Percentiles rank a stretch among this genome's conserved stretches.
Evolutionary conservation across 441 rosid genomes (phyloP).

Genomic region (Euphorbia schlechtendalii): DNA sequence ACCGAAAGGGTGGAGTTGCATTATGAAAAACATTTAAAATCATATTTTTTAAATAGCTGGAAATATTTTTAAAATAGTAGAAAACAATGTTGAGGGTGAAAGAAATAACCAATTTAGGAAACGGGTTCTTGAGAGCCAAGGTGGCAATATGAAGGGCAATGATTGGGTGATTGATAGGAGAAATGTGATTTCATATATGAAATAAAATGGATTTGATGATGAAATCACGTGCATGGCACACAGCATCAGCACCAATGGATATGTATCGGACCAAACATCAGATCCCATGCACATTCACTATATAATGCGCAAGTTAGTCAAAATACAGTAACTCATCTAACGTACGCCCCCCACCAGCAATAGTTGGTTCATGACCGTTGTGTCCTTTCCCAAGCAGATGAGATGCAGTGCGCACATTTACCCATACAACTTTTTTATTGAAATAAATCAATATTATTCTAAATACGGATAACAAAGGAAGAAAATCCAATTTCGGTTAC

Average conservation of each 20-base stretch:
- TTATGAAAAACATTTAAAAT: too few species aligned
- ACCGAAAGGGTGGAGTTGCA: too few species aligned
- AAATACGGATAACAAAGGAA: too few species aligned
- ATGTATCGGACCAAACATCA: constrained; percentile 22
- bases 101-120: not conserved
- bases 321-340: not conserved
- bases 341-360: constrained; percentile 10
- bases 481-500: not conserved
- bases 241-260: constrained; percentile 19
- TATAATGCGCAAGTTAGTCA: not conserved
- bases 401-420: constrained; percentile 18
- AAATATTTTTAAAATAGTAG: too few species aligned
- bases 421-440: too few species aligned
- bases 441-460: too few species aligned
- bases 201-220: not conserved
- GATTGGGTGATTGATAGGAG: constrained; percentile 11
- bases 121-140: not conserved
- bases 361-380: constrained; percentile 14
- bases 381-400: constrained; percentile 21
- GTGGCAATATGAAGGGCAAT: constrained; percentile 10
- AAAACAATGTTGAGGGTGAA: too few species aligned
- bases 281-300: constrained; percentile 17
- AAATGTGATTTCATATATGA: not conserved
- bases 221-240: constrained; percentile 24
- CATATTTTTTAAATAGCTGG: too few species aligned